phyloP scores from a whole-genome alignment of 2,329 filamentous ascomycete genomes.

The Phyllosticta ampelicida region DNA sequence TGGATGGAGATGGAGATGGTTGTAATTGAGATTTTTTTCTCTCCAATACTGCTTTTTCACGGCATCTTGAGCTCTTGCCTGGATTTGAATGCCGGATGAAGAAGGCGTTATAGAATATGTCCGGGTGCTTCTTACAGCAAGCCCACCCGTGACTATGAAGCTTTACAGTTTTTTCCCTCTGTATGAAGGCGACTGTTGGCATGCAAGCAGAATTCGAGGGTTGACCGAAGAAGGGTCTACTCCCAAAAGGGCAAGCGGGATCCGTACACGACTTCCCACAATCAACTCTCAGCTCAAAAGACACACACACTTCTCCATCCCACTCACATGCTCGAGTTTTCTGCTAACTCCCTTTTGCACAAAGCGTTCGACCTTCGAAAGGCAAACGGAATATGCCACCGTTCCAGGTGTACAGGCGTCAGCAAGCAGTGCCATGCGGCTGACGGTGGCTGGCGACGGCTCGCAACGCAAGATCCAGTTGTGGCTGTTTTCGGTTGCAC shows the following conservation, averaged over 20 bases:
- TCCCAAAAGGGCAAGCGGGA: not conserved
- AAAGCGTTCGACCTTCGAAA: not conserved
- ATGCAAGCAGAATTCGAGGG: too few species aligned
- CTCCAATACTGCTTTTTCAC: too few species aligned
- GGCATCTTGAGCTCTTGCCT: too few species aligned
- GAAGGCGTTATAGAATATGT: too few species aligned
- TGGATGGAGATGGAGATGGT: too few species aligned
- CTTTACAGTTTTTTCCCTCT: too few species aligned
- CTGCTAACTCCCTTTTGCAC: not conserved
- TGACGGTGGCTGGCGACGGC: not conserved
- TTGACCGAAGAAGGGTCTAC: not conserved
- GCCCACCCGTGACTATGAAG: too few species aligned
- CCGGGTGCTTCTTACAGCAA: too few species aligned
- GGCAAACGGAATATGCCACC: not conserved
- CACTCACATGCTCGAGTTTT: too few species aligned
- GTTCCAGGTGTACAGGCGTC: not conserved
- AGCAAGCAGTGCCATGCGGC: not conserved
- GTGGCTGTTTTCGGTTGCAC: not conserved
- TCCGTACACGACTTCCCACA: not conserved
- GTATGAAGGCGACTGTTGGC: too few species aligned
- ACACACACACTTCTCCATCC: not conserved
- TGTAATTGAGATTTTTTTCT: too few species aligned
- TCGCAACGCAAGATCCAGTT: not conserved
- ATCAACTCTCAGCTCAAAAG: not conserved
- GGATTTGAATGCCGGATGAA: too few species aligned